Evolutionary conservation across 768 basidiomycete genomes (phyloP).

Genomic region (Clitopilus hobsonii): DNA sequence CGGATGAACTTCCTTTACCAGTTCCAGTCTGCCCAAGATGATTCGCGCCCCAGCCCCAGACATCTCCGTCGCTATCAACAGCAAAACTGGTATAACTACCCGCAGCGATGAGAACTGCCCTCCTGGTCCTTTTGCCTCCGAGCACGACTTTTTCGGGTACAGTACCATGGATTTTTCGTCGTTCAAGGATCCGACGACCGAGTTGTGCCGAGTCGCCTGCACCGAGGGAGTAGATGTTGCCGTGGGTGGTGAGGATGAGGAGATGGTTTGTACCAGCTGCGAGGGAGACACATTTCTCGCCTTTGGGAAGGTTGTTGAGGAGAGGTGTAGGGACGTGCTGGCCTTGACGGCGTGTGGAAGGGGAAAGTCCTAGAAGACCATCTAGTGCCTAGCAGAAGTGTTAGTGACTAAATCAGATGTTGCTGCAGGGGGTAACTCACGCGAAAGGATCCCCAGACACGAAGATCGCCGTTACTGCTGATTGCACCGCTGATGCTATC

Average conservation of each 20-base stretch:
- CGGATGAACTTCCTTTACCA: not conserved
- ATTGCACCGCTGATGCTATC: not conserved
- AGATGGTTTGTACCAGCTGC: not conserved
- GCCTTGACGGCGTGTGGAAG: not conserved
- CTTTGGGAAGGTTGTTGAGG: not conserved
- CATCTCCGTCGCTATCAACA: not conserved
- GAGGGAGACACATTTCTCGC: not conserved
- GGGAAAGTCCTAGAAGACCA: not conserved
- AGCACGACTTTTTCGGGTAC: not conserved
- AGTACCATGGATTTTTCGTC: conserved; percentile 3
- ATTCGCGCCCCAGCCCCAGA: conserved; percentile 3
- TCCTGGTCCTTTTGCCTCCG: not conserved
- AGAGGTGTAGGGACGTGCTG: not conserved
- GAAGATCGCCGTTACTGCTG: not conserved
- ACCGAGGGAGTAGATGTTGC: not conserved
- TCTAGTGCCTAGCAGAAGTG: not conserved
- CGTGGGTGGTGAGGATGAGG: not conserved
- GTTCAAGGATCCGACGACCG: not conserved
- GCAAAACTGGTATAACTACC: conserved; percentile 1
- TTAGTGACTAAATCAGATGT: not conserved
- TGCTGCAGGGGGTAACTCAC: not conserved
- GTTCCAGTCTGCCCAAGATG: not conserved
- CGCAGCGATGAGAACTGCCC: not conserved
- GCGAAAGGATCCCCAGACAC: not conserved
- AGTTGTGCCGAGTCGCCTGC: conserved; percentile 1